Evolutionary conservation across 139 green algal species (phyloP).

Genomic region (Chlorella sp.): DNA sequence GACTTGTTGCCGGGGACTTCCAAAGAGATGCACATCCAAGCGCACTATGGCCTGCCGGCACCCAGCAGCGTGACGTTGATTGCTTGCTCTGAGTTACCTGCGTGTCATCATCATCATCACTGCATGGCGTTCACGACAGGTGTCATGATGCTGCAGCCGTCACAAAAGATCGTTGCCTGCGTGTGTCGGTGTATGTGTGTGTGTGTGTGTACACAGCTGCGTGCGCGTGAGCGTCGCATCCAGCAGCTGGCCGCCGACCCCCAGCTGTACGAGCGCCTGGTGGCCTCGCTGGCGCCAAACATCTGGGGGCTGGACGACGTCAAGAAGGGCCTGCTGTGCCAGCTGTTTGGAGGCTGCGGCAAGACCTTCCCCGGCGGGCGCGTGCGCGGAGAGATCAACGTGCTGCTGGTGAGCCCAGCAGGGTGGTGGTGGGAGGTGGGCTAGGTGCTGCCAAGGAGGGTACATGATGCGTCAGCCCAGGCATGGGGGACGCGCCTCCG

Average conservation of each 20-base stretch:
- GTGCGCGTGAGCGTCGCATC: conserved; percentile 6
- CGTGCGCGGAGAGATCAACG: conserved; percentile 85
- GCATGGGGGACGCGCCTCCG: too few relatives aligned
- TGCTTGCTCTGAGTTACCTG: too few relatives aligned
- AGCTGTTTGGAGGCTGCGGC: conserved; percentile 74
- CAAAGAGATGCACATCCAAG: too few relatives aligned
- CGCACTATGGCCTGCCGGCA: too few relatives aligned
- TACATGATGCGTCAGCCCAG: too few relatives aligned
- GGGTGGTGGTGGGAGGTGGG: neutral
- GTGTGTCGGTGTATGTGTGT: neutral
- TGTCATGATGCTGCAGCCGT: too few relatives aligned
- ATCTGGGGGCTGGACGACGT: conserved; percentile 98
- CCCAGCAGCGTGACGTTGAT: too few relatives aligned
- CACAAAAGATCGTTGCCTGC: too few relatives aligned
- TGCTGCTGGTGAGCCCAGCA: conserved; percentile 72
- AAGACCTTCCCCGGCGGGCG: conserved; percentile 57
- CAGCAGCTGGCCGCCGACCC: conserved; percentile 52
- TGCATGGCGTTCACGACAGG: too few relatives aligned
- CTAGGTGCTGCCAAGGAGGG: too few relatives aligned
- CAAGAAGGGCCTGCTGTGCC: conserved; percentile 81
- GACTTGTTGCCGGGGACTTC: too few relatives aligned
- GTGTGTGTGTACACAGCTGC: conserved; percentile 5
- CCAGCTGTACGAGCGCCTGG: conserved; percentile 83
- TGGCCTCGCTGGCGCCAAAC: conserved; percentile 80
- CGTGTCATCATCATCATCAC: too few relatives aligned